These are phyloP conservation scores for Carex scoparia DNA, from an alignment of 176 grass and related monocot species.

Conservation along the genomic window DNA sequence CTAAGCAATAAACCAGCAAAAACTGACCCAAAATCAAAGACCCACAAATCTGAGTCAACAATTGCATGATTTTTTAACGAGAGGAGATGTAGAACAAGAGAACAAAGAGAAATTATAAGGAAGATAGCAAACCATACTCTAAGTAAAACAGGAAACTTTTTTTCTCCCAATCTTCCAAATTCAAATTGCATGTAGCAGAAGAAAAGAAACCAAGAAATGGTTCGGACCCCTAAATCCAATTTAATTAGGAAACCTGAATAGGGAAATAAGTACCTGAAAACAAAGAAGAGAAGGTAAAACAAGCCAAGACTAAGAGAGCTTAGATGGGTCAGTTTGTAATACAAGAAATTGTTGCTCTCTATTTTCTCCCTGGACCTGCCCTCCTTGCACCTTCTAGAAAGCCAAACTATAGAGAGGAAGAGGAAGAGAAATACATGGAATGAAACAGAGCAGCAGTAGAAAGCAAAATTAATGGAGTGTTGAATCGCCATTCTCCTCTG, in stretches of 20 bases:
- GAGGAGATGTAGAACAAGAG: slow-evolving; percentile 26
- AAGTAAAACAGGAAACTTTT: slow-evolving; percentile 41
- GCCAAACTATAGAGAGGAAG: slow-evolving; percentile 12
- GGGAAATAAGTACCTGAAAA: slow-evolving; percentile 30
- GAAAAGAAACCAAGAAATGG: slow-evolving; percentile 50
- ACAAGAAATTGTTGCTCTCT: slow-evolving; percentile 15
- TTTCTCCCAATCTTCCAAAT: slow-evolving; percentile 32
- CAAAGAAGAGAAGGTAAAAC: slow-evolving; percentile 19
- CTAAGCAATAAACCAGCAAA: slow-evolving; percentile 21
- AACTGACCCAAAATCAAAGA: slow-evolving; percentile 44
- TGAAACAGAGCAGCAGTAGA: slow-evolving; percentile 29
- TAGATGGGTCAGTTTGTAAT: slow-evolving; percentile 21
- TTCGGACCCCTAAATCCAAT: slow-evolving; percentile 39
- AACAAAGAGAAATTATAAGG: slow-evolving; percentile 37
- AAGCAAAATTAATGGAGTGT: neutral
- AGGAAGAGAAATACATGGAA: slow-evolving; percentile 29
- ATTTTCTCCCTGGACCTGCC: neutral
- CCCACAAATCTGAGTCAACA: slow-evolving; percentile 31
- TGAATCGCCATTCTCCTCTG: neutral
- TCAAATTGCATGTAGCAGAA: slow-evolving; percentile 44
- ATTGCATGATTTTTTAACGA: neutral
- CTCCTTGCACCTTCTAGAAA: slow-evolving; percentile 18
- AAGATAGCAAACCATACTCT: slow-evolving; percentile 66
- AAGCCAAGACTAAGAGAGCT: slow-evolving; percentile 28
- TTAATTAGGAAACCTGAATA: slow-evolving; percentile 4